Percentiles rank a stretch among this genome's conserved stretches.
Evolutionary conservation across 208 protist genomes (phyloP).

Genomic region (Leishmania arabica): DNA sequence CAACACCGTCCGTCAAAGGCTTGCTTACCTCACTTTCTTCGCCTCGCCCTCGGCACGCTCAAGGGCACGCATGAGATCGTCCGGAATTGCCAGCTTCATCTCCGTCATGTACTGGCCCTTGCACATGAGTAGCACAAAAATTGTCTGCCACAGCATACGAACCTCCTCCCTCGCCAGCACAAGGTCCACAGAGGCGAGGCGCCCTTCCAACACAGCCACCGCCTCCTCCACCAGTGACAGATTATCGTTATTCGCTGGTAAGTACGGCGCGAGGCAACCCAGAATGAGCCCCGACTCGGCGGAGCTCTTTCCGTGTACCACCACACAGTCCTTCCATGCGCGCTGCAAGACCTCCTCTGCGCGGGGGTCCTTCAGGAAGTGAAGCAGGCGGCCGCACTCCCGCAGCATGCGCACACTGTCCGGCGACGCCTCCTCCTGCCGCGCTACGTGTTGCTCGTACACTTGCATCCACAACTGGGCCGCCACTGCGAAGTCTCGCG

Average conservation of each 20-base stretch:
- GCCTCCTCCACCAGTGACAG: constrained; percentile 28
- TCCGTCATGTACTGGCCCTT: constrained; percentile 75
- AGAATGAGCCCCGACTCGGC: constrained; percentile 70
- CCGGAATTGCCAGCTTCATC: constrained; percentile 42
- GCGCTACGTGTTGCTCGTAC: constrained; percentile 17
- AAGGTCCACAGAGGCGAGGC: constrained; percentile 51
- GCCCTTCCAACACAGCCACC: constrained; percentile 47
- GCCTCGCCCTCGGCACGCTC: constrained; percentile 18
- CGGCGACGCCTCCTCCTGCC: constrained; percentile 7
- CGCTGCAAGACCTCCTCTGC: constrained; percentile 57
- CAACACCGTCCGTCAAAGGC: background rate
- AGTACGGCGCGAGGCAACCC: constrained; percentile 73
- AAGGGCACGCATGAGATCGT: constrained; percentile 15
- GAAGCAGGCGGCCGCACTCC: constrained; percentile 80
- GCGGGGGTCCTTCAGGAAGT: constrained; percentile 60
- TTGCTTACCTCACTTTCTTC: constrained; percentile 18
- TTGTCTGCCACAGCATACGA: constrained; percentile 77
- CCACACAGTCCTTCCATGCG: constrained; percentile 38
- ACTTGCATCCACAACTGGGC: constrained; percentile 64
- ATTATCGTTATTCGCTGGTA: constrained; percentile 37
- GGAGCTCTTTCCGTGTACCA: constrained; percentile 54
- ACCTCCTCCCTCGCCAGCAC: constrained; percentile 73
- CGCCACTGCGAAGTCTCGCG: constrained; percentile 57
- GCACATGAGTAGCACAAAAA: constrained; percentile 76
- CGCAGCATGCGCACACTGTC: constrained; percentile 59